Evolutionary conservation across 805 yeast genomes (phyloP).

Genomic region (Cyberlindnera petersonii): DNA sequence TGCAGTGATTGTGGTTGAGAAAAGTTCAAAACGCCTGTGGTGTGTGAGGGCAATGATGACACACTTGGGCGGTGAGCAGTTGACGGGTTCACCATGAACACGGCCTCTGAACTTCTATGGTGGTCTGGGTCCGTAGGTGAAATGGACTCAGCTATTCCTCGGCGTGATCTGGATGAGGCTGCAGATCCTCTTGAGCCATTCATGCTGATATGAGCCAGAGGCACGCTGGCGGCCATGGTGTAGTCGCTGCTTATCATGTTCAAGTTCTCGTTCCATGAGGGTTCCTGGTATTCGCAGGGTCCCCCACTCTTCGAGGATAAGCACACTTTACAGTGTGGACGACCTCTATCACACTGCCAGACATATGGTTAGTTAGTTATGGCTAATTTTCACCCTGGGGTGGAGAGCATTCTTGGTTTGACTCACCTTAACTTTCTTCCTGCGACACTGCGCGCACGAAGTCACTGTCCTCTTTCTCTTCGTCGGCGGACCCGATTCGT

Average conservation of each 20-base stretch:
- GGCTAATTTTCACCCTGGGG: not conserved
- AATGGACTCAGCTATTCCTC: not conserved
- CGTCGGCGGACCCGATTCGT: conserved; percentile 16
- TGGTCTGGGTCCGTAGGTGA: too few species aligned
- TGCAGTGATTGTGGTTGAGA: too few species aligned
- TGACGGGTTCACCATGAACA: not conserved
- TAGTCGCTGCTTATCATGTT: conserved; percentile 14
- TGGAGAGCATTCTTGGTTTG: conserved; percentile 1
- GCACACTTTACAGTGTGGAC: conserved; percentile 54
- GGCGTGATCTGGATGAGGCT: not conserved
- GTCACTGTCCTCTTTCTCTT: conserved; percentile 25
- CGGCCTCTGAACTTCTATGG: too few species aligned
- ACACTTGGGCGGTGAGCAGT: too few species aligned
- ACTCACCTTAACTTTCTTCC: conserved; percentile 23
- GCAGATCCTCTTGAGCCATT: too few species aligned
- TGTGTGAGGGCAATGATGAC: too few species aligned
- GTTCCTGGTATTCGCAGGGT: conserved; percentile 50
- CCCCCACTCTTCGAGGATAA: conserved; percentile 44
- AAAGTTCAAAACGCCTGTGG: too few species aligned
- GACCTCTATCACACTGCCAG: conserved; percentile 37
- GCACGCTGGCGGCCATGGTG: conserved; percentile 23
- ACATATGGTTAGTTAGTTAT: not conserved
- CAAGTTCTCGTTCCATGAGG: conserved; percentile 50
- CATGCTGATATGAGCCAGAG: conserved; percentile 24
- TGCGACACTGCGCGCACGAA: conserved; percentile 27